phyloP scores from a whole-genome alignment of 2,329 filamentous ascomycete species.

The Exophiala sp. region DNA sequence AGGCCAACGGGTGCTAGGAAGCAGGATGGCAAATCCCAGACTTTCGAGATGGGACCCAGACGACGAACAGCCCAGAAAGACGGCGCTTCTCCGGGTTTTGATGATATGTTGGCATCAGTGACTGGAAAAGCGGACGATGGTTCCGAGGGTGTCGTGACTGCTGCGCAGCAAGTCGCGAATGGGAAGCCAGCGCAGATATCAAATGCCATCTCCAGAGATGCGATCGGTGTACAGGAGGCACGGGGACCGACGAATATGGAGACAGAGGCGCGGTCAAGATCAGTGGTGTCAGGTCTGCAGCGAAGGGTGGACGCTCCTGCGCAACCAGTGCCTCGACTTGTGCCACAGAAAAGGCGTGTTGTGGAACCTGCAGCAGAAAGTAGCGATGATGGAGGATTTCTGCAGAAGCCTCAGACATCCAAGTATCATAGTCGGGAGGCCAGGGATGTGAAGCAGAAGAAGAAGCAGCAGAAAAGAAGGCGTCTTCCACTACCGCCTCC shows the following conservation, averaged over 20 bases:
- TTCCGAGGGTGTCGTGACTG: neutral
- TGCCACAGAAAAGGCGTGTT: slow-evolving; percentile 4
- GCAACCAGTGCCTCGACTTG: slow-evolving; percentile 3
- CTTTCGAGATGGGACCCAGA: neutral
- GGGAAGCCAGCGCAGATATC: neutral
- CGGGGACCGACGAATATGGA: neutral
- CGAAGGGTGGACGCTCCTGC: neutral
- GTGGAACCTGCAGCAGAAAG: slow-evolving; percentile 4
- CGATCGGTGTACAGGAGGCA: neutral
- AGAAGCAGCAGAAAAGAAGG: neutral
- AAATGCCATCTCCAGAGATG: neutral
- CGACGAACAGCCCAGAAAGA: neutral
- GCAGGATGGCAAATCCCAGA: neutral
- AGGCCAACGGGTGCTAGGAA: neutral
- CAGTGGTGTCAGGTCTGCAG: neutral
- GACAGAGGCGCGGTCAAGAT: neutral
- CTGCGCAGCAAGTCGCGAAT: neutral
- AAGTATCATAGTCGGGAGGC: neutral
- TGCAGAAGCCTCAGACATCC: neutral
- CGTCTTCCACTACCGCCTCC: slow-evolving; percentile 19
- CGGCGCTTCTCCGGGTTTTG: neutral
- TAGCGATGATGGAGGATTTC: slow-evolving; percentile 13
- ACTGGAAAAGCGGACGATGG: neutral
- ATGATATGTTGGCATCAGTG: neutral
- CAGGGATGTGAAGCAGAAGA: neutral